Evolutionary conservation across 1,284 basidiomycete species (phyloP).

Genomic region (Microbotryum violaceum): DNA sequence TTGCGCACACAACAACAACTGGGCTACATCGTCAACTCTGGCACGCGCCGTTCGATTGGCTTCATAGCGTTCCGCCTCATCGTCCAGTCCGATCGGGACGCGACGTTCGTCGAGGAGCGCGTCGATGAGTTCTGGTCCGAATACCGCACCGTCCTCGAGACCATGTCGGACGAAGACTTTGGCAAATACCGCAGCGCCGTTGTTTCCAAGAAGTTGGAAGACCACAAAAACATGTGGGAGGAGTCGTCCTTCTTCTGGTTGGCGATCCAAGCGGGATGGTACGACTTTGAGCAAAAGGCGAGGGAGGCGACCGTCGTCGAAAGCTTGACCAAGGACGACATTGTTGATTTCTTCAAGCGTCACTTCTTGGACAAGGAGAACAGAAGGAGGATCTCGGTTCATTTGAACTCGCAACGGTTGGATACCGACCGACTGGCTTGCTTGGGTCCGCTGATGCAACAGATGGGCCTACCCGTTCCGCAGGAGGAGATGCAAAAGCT

Average conservation of each 20-base stretch:
- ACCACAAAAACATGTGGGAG: conserved; percentile 60
- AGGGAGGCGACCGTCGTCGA: conserved; percentile 61
- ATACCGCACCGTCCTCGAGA: conserved; percentile 52
- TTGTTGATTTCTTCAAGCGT: conserved; percentile 59
- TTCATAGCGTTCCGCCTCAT: conserved; percentile 75
- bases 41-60: conserved; percentile 50
- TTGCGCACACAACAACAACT: conserved; percentile 96
- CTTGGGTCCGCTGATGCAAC: conserved; percentile 55
- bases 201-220: conserved; percentile 62
- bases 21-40: conserved; percentile 60
- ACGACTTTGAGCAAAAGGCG: conserved; percentile 63
- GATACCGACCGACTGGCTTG: conserved; percentile 50
- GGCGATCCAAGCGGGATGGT: conserved; percentile 66
- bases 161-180: conserved; percentile 58
- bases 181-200: conserved; percentile 52
- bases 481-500: conserved; percentile 49
- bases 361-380: conserved; percentile 33
- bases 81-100: conserved; percentile 80
- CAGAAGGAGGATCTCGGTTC: conserved; percentile 55
- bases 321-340: conserved; percentile 64
- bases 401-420: conserved; percentile 59
- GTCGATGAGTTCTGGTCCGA: conserved; percentile 70
- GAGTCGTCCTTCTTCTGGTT: conserved; percentile 59
- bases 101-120: conserved; percentile 77
- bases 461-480: conserved; percentile 53